phyloP scores from a whole-genome alignment of 257 asterid genomes.

The Jacaranda copaia region DNA sequence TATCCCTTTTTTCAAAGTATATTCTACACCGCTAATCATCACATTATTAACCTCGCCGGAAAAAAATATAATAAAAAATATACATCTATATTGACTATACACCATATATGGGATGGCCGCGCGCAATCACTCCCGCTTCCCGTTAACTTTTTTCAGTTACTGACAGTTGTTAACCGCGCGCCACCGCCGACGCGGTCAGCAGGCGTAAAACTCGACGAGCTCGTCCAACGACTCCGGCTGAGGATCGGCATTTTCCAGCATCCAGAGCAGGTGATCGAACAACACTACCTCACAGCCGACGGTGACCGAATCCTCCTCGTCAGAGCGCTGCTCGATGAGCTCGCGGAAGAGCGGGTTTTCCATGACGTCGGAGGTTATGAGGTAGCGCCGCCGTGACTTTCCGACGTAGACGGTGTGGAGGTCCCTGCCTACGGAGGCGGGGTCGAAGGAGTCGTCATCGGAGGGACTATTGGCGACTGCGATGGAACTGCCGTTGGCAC shows the following conservation, averaged over 20 bases:
- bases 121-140: conserved; percentile 35
- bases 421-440: conserved; percentile 38
- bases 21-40: conserved; percentile 46
- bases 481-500: conserved; percentile 50
- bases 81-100: conserved; percentile 55
- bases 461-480: conserved; percentile 49
- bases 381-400: conserved; percentile 84
- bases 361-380: conserved; percentile 74
- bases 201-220: conserved; percentile 62
- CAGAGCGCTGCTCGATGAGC: conserved; percentile 56
- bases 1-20: conserved; percentile 11
- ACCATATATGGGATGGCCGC: conserved; percentile 40
- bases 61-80: conserved; percentile 17
- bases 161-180: conserved; percentile 39
- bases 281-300: conserved; percentile 91
- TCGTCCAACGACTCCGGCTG: conserved; percentile 84
- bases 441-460: conserved; percentile 48
- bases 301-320: conserved; percentile 45
- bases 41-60: conserved; percentile 34
- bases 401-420: conserved; percentile 88
- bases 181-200: conserved; percentile 47
- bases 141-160: conserved; percentile 32
- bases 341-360: conserved; percentile 93
- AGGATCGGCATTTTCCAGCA: conserved; percentile 73
- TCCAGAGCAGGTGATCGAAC: conserved; percentile 82